phyloP scores from a whole-genome alignment of 371 early-diverging fungal genomes.

The Mucor mucedo region DNA sequence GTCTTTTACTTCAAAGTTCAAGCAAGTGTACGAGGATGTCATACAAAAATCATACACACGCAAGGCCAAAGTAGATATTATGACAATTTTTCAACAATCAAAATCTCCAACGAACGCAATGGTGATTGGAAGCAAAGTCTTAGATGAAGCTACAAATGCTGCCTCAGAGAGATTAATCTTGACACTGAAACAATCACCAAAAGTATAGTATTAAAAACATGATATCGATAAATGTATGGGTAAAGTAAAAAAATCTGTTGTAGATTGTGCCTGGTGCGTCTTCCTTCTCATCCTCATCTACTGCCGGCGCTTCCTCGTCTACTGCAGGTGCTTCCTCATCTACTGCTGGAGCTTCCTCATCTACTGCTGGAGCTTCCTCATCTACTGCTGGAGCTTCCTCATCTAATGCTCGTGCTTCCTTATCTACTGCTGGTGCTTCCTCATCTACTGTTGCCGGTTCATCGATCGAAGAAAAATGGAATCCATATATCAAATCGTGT shows the following conservation, averaged over 20 bases:
- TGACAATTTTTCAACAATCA: conserved; percentile 20
- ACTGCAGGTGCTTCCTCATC: too few relatives aligned
- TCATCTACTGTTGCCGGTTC: conserved; percentile 8
- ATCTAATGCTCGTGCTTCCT: conserved; percentile 6
- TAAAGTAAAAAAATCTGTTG: conserved; percentile 18
- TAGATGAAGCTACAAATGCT: conserved; percentile 17
- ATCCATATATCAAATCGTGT: conserved; percentile 20
- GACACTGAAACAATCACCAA: conserved; percentile 15
- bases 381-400: conserved; percentile 6
- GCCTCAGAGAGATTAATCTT: conserved; percentile 19
- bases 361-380: too few relatives aligned
- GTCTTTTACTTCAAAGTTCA: conserved; percentile 20
- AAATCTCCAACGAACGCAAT: conserved; percentile 20
- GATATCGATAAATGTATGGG: conserved; percentile 10
- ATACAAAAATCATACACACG: conserved; percentile 18
- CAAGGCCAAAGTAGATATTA: conserved; percentile 19
- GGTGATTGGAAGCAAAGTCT: conserved; percentile 17
- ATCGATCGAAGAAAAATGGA: conserved; percentile 23
- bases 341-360: too few relatives aligned
- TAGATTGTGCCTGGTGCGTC: conserved; percentile 17
- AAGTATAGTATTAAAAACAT: conserved; percentile 24
- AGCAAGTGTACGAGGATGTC: conserved; percentile 20
- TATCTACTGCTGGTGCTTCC: background rate
- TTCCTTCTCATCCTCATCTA: conserved; percentile 14
- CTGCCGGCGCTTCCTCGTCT: too few relatives aligned